Evolutionary conservation across 1,139 yeast species (phyloP).

Genomic region (Lodderomyces theae): DNA sequence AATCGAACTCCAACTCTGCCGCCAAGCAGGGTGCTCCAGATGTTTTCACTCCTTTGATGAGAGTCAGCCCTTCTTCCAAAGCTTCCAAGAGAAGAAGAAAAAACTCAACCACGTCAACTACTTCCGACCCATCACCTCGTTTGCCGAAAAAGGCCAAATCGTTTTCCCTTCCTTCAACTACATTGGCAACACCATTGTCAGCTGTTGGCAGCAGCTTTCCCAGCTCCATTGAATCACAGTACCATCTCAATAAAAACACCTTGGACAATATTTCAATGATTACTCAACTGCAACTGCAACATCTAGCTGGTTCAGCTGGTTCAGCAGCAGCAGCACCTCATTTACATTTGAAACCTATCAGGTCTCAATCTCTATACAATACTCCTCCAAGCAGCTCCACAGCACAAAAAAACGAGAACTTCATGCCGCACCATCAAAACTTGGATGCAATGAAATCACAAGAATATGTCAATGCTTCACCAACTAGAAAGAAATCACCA

Average conservation of each 20-base stretch:
- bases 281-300: conserved; percentile 12
- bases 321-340: too few relatives aligned
- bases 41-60: conserved; percentile 46
- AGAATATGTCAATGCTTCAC: conserved; percentile 5
- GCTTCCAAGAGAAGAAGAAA: conserved; percentile 17
- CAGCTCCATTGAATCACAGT: conserved; percentile 11
- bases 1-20: conserved; percentile 38
- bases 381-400: conserved; percentile 20
- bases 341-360: conserved; percentile 2
- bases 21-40: conserved; percentile 47
- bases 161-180: conserved; percentile 8
- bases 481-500: conserved; percentile 1
- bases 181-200: conserved; percentile 24
- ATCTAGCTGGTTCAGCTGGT: not conserved
- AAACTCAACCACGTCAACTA: conserved; percentile 11
- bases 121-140: conserved; percentile 12
- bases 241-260: conserved; percentile 31
- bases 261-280: conserved; percentile 32
- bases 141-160: conserved; percentile 13
- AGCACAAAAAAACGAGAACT: conserved; percentile 5
- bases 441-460: not conserved
- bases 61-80: conserved; percentile 36
- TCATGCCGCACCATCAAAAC: conserved; percentile 7
- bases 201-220: conserved; percentile 16
- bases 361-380: conserved; percentile 13